Conservation (phyloP, 345 rosid genomes). For the Salix suchowensis region DNA sequence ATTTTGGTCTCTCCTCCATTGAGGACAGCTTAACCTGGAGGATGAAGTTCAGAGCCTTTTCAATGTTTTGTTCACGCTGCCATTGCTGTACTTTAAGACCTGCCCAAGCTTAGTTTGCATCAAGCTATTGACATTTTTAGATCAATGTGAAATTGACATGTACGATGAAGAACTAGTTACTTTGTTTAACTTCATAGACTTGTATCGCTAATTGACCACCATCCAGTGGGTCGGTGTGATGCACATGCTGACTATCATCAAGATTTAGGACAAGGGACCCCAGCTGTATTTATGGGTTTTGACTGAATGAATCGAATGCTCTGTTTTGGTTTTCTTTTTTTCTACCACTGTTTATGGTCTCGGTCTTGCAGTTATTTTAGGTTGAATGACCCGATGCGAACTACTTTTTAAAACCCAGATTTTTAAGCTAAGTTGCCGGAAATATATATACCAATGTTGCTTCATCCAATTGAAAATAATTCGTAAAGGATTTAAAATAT, state of each 20-base stretch:
- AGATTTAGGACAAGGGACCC: background rate
- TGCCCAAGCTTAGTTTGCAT: slow-evolving; percentile 5
- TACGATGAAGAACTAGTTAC: background rate
- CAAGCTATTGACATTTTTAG: background rate
- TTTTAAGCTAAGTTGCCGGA: background rate
- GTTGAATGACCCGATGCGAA: too few species aligned
- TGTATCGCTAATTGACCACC: background rate
- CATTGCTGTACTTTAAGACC: background rate
- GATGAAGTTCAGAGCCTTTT: slow-evolving; percentile 3
- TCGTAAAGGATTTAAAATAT: background rate
- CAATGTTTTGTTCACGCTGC: background rate
- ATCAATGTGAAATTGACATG: background rate
- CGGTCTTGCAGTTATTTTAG: background rate
- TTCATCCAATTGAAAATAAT: background rate
- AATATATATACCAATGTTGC: background rate
- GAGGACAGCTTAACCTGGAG: slow-evolving; percentile 59
- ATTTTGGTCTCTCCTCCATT: slow-evolving; percentile 96
- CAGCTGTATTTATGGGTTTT: background rate
- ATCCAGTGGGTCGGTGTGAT: background rate
- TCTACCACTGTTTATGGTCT: background rate
- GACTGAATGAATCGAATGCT: background rate
- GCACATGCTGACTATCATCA: background rate
- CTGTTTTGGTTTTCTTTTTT: background rate
- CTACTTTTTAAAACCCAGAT: background rate
- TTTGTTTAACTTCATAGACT: background rate